phyloP scores from a whole-genome alignment of 2,329 filamentous ascomycete species.

The Drechmeria coniospora region DNA sequence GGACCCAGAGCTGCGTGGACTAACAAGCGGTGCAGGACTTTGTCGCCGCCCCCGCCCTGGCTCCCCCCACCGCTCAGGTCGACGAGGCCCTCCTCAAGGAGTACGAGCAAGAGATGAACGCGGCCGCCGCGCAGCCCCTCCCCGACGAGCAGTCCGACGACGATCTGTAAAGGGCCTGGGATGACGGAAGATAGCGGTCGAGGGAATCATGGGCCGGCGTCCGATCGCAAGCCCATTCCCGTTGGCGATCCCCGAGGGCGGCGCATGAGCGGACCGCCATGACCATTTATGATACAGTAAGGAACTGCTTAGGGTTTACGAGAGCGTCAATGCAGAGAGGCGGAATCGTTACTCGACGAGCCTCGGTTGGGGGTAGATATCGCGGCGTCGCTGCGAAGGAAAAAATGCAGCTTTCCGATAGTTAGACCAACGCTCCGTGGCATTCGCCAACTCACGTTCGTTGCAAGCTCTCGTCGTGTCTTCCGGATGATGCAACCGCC shows the following conservation, averaged over 20 bases:
- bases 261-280: slow-evolving; percentile 17
- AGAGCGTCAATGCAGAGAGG: slow-evolving; percentile 20
- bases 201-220: slow-evolving; percentile 11
- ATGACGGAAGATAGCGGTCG: slow-evolving; percentile 5
- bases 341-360: slow-evolving; percentile 13
- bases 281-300: slow-evolving; percentile 23
- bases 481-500: not conserved
- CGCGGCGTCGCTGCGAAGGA: slow-evolving; percentile 15
- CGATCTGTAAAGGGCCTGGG: slow-evolving; percentile 34
- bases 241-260: slow-evolving; percentile 12
- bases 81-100: slow-evolving; percentile 66
- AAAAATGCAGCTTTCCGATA: slow-evolving; percentile 13
- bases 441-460: slow-evolving; percentile 6
- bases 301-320: slow-evolving; percentile 17
- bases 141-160: slow-evolving; percentile 86
- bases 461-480: not conserved
- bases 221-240: slow-evolving; percentile 8
- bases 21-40: slow-evolving; percentile 55
- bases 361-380: slow-evolving; percentile 16
- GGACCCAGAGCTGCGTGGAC: not conserved
- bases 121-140: slow-evolving; percentile 67
- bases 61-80: slow-evolving; percentile 81
- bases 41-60: slow-evolving; percentile 85
- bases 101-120: slow-evolving; percentile 81
- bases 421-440: slow-evolving; percentile 21